Percentiles rank a stretch among this genome's conserved stretches.
These are phyloP conservation scores for Botrytis medusae DNA, from an alignment of 2,329 filamentous ascomycete genomes.

Conservation along the genomic window DNA sequence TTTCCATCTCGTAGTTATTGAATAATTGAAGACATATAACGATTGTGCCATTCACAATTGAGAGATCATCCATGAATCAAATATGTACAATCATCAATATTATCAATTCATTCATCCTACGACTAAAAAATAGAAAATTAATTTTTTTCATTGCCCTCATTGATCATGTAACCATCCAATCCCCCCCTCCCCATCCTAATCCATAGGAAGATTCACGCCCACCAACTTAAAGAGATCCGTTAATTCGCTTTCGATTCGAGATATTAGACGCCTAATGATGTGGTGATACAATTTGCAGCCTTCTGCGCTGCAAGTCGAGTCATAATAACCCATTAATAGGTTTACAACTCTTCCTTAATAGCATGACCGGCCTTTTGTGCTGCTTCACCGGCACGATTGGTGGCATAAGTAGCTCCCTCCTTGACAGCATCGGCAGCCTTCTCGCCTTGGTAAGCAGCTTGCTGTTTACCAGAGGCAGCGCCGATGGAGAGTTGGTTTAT, in stretches of 20 bases:
- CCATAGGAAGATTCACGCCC: constrained; percentile 4
- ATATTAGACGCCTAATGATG: constrained; percentile 16
- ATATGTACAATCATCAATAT: neutral
- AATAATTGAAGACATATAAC: neutral
- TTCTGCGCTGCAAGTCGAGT: neutral
- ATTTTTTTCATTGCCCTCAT: constrained; percentile 1
- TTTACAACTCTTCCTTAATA: constrained; percentile 41
- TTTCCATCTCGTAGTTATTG: neutral
- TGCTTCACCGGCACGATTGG: constrained; percentile 41
- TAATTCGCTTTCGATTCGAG: constrained; percentile 14
- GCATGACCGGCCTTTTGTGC: constrained; percentile 39
- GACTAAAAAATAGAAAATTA: neutral
- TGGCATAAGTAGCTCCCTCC: constrained; percentile 40
- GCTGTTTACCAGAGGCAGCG: constrained; percentile 47
- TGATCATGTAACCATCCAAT: constrained; percentile 1
- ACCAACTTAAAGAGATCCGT: neutral
- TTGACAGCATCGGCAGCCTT: constrained; percentile 46
- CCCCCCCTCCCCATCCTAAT: neutral
- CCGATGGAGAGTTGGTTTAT: constrained; percentile 50
- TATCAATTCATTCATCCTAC: neutral
- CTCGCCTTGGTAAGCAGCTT: constrained; percentile 45
- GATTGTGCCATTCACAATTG: neutral
- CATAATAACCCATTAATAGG: neutral
- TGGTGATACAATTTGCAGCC: constrained; percentile 15
- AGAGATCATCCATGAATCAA: neutral